Evolutionary conservation across 202 grass and related monocot species (phyloP).

Genomic region (Eragrostis tef): DNA sequence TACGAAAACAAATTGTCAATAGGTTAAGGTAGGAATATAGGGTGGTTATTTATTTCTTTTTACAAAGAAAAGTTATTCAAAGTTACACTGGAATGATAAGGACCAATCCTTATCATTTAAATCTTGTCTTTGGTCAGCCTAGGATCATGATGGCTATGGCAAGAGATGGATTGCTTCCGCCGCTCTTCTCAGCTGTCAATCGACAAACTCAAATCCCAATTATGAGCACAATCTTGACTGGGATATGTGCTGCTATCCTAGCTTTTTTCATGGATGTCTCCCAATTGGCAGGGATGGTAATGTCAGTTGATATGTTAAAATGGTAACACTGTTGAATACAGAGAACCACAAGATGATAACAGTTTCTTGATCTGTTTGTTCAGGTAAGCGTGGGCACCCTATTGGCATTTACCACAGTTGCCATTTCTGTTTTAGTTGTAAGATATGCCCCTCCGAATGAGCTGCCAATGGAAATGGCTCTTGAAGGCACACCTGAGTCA

Average conservation of each 20-base stretch:
- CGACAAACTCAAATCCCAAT: slow-evolving; percentile 71
- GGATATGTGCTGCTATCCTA: slow-evolving; percentile 63
- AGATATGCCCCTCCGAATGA: slow-evolving; percentile 78
- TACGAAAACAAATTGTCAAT: slow-evolving; percentile 18
- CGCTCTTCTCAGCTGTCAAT: slow-evolving; percentile 72
- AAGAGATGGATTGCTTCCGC: slow-evolving; percentile 81
- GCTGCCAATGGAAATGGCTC: slow-evolving; percentile 51
- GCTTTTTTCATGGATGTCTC: slow-evolving; percentile 96
- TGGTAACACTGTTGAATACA: slow-evolving; percentile 26
- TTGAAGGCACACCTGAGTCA: slow-evolving; percentile 53
- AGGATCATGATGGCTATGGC: slow-evolving; percentile 97
- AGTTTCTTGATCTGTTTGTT: slow-evolving; percentile 51
- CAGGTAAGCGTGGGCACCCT: slow-evolving; percentile 94
- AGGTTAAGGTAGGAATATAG: slow-evolving; percentile 2
- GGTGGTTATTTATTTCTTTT: slow-evolving; percentile 28
- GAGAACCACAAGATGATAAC: slow-evolving; percentile 46
- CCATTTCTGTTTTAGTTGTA: slow-evolving; percentile 79
- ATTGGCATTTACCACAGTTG: slow-evolving; percentile 76
- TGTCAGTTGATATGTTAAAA: slow-evolving; percentile 42
- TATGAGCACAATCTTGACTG: slow-evolving; percentile 76
- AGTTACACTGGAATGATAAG: slow-evolving; percentile 15
- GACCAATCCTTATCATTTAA: slow-evolving; percentile 20
- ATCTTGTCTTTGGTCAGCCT: slow-evolving; percentile 59
- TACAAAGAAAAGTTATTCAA: slow-evolving; percentile 20
- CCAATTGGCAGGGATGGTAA: slow-evolving; percentile 87